A percentile compares a stretch with the other conserved stretches of the same genome.
Evolutionary conservation across 176 grass and related monocot genomes (phyloP).

Genomic region (Sorghum bicolor): DNA sequence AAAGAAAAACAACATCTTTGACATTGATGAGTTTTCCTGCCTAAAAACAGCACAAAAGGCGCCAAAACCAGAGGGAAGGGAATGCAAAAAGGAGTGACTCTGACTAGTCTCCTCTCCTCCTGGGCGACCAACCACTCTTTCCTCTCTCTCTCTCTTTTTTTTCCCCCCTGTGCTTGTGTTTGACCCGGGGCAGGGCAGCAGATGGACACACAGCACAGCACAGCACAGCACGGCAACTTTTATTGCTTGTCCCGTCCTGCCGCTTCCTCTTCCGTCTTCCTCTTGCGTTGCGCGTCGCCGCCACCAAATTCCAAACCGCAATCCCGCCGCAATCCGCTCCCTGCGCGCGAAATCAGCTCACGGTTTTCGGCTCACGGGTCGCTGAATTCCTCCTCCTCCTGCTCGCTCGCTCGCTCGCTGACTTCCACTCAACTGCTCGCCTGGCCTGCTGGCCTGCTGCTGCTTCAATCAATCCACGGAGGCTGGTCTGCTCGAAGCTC

Average conservation of each 20-base stretch:
- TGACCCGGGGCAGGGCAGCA: background rate
- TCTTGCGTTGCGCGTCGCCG: background rate
- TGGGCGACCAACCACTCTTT: constrained; percentile 5
- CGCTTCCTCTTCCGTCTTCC: no score
- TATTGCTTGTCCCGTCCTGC: constrained; percentile 14
- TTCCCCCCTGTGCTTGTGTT: background rate
- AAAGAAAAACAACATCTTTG: background rate
- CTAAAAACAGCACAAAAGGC: constrained; percentile 5
- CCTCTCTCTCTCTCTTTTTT: background rate
- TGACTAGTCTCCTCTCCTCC: no score
- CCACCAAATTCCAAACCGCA: background rate
- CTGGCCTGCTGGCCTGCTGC: background rate
- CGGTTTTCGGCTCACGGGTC: background rate
- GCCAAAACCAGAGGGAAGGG: background rate
- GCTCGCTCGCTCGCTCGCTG: background rate
- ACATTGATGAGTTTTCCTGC: background rate
- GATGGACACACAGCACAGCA: background rate
- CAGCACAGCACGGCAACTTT: constrained; percentile 8
- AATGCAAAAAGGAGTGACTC: background rate
- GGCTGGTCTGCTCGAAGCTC: background rate
- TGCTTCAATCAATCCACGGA: background rate
- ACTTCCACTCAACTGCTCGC: background rate
- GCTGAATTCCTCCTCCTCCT: background rate
- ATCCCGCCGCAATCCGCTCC: constrained; percentile 18
- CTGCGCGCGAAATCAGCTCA: background rate